phyloP scores from a whole-genome alignment of 805 yeast species.

The Zygoascus ofunaensis region DNA sequence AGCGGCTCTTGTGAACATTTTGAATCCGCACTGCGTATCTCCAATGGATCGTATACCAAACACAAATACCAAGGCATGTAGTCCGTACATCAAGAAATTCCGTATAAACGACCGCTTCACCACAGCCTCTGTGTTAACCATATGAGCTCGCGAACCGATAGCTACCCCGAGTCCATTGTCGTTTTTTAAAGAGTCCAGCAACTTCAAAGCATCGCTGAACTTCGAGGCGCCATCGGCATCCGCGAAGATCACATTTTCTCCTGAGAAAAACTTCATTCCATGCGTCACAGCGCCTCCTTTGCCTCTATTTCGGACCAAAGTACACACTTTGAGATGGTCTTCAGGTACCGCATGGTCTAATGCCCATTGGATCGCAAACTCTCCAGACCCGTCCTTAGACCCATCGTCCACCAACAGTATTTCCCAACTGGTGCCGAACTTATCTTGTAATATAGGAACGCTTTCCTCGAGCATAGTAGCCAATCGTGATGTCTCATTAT shows the following conservation, averaged over 20 bases:
- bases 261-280: conserved; percentile 71
- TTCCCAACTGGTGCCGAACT: conserved; percentile 44
- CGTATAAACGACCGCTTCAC: conserved; percentile 85
- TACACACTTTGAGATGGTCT: conserved; percentile 60
- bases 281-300: conserved; percentile 96
- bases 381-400: conserved; percentile 69
- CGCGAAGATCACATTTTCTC: conserved; percentile 71
- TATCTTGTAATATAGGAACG: conserved; percentile 40
- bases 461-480: conserved; percentile 32
- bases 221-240: conserved; percentile 97
- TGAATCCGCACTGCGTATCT: conserved; percentile 98
- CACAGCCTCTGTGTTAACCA: conserved; percentile 93
- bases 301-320: conserved; percentile 70
- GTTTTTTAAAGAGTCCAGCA: conserved; percentile 37
- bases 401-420: conserved; percentile 89
- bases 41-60: conserved; percentile 82
- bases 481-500: conserved; percentile 71
- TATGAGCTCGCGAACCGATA: conserved; percentile 91
- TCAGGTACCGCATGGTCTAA: conserved; percentile 40
- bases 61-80: conserved; percentile 74
- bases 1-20: conserved; percentile 71
- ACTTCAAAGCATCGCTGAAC: conserved; percentile 56
- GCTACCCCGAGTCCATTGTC: conserved; percentile 48
- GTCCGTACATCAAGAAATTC: conserved; percentile 85
- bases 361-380: conserved; percentile 57